A percentile compares a stretch with the other conserved stretches of the same genome.
Conservation (phyloP, 2,329 filamentous ascomycete genomes). For the Ceratocystiopsis sp. region DNA sequence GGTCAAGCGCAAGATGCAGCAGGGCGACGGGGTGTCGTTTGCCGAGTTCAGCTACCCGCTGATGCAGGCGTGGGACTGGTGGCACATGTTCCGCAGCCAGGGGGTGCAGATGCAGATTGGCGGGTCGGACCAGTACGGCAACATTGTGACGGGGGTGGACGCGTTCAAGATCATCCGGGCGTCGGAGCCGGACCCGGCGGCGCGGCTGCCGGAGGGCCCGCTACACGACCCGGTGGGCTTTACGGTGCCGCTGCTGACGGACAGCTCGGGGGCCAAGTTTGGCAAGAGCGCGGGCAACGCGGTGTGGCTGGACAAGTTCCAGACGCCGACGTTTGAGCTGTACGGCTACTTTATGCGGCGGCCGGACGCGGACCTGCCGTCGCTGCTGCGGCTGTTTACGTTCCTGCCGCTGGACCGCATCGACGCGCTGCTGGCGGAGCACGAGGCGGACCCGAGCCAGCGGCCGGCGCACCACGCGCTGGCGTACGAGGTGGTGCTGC, state of each 20-base stretch:
- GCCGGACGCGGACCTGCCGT: slow-evolving; percentile 65
- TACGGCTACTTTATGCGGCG: slow-evolving; percentile 82
- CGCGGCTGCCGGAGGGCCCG: slow-evolving; percentile 23
- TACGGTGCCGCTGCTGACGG: slow-evolving; percentile 79
- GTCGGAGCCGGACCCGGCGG: slow-evolving; percentile 26
- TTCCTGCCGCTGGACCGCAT: slow-evolving; percentile 66
- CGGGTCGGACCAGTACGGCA: slow-evolving; percentile 90
- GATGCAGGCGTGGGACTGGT: slow-evolving; percentile 94
- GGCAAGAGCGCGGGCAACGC: slow-evolving; percentile 92
- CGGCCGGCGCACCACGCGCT: slow-evolving; percentile 69
- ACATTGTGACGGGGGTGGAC: slow-evolving; percentile 82
- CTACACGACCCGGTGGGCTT: slow-evolving; percentile 57
- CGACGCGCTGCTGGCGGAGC: slow-evolving; percentile 45
- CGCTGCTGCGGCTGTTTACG: slow-evolving; percentile 75
- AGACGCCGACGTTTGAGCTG: slow-evolving; percentile 70
- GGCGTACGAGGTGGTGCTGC: slow-evolving; percentile 62
- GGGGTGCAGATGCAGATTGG: slow-evolving; percentile 76
- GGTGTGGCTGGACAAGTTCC: slow-evolving; percentile 71
- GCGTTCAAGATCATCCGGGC: slow-evolving; percentile 59
- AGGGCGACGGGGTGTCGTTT: slow-evolving; percentile 83
- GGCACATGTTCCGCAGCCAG: slow-evolving; percentile 55
- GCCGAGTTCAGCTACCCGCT: slow-evolving; percentile 88
- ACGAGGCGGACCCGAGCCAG: slow-evolving; percentile 49
- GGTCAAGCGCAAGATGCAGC: slow-evolving; percentile 55
- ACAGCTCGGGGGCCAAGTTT: slow-evolving; percentile 73